phyloP scores from a whole-genome alignment of 352 stramenopile genomes.

The Phytophthora melonis region DNA sequence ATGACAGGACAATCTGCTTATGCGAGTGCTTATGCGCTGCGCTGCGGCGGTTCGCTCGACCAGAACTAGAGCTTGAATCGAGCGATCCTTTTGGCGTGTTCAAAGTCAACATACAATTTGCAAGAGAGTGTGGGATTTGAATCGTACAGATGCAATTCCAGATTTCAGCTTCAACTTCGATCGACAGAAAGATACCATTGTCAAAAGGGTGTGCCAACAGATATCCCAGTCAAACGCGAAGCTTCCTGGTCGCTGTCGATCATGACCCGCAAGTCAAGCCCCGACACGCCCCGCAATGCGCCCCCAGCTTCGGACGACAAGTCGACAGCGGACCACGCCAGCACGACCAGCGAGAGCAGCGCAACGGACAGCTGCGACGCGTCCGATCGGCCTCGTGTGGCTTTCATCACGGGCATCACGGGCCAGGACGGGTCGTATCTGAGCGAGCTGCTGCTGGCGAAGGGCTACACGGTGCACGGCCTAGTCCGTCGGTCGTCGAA shows the following conservation, averaged over 20 bases:
- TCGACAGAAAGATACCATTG: conserved; percentile 35
- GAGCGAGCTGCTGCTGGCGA: conserved; percentile 96
- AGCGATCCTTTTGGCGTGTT: conserved; percentile 8
- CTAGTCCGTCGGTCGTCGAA: conserved; percentile 98
- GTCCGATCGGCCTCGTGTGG: conserved; percentile 50
- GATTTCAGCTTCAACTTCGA: conserved; percentile 27
- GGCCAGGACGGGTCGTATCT: conserved; percentile 99
- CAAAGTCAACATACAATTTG: conserved; percentile 1
- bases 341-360: conserved; percentile 29
- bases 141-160: neutral
- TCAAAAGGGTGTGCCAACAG: conserved; percentile 7
- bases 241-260: neutral
- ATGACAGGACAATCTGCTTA: too few relatives aligned
- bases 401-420: conserved; percentile 98
- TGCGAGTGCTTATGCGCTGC: too few relatives aligned
- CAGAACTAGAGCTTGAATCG: neutral
- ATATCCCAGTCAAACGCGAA: conserved; percentile 26
- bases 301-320: conserved; percentile 11
- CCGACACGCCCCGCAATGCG: neutral
- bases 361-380: conserved; percentile 17
- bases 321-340: conserved; percentile 24
- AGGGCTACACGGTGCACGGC: conserved; percentile 96
- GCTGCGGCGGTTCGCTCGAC: neutral
- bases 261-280: conserved; percentile 18
- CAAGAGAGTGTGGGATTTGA: neutral